Conservation (phyloP, 495 filamentous ascomycete genomes). For the Elaphomyces granulatus region DNA sequence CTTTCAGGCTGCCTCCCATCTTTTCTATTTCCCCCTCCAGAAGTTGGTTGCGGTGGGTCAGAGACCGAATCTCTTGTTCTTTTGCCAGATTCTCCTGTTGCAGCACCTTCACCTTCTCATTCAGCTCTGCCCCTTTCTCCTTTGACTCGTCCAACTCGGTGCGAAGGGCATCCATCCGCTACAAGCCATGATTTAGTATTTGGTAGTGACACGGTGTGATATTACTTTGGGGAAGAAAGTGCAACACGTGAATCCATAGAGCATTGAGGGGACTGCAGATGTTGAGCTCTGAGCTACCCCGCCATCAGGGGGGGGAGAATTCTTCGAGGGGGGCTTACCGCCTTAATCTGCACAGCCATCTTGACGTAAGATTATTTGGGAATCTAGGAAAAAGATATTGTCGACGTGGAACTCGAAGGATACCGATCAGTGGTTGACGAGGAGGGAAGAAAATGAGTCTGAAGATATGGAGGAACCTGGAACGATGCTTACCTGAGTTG, state of each 20-base stretch:
- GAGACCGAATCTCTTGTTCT: conserved; percentile 94
- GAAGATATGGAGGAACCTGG: too few relatives aligned
- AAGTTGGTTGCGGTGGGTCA: conserved; percentile 77
- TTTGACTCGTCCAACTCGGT: conserved; percentile 75
- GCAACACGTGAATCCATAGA: too few relatives aligned
- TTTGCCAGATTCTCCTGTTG: conserved; percentile 92
- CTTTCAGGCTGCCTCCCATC: conserved; percentile 59
- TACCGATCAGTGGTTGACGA: too few relatives aligned
- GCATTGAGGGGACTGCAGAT: conserved; percentile 1
- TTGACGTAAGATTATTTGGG: too few relatives aligned
- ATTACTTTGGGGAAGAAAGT: neutral
- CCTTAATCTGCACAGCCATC: neutral
- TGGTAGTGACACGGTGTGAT: neutral
- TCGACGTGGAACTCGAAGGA: too few relatives aligned
- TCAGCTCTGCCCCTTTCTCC: conserved; percentile 70
- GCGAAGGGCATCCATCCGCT: conserved; percentile 93
- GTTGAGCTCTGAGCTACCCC: conserved; percentile 27
- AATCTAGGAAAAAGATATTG: too few relatives aligned
- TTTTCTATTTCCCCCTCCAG: conserved; percentile 89
- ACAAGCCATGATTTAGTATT: conserved; percentile 5
- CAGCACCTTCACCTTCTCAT: conserved; percentile 69
- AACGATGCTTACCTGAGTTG: too few relatives aligned
- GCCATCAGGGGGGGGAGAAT: conserved; percentile 20
- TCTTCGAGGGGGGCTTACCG: neutral
- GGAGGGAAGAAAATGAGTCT: too few relatives aligned